Conservation (phyloP, 495 filamentous ascomycete genomes). For the Chaetomium tenue region DNA sequence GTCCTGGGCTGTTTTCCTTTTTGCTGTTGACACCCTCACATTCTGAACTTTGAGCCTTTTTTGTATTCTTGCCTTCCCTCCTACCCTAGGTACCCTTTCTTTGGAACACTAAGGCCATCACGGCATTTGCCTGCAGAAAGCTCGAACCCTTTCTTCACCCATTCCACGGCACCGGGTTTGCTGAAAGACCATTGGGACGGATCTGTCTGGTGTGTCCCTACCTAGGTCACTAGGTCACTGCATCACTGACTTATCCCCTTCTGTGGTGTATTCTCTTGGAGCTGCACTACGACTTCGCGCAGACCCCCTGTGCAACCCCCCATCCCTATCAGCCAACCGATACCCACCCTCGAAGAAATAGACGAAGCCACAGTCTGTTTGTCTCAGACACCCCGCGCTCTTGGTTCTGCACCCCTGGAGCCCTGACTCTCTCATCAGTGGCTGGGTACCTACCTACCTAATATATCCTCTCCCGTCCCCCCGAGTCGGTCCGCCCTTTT, state of each 20-base stretch:
- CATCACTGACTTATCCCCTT: no score
- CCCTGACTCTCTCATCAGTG: no score
- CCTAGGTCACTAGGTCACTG: no score
- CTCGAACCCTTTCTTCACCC: background rate
- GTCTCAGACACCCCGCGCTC: background rate
- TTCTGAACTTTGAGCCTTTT: no score
- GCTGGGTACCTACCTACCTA: background rate
- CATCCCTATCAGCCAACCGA: background rate
- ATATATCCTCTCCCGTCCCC: background rate
- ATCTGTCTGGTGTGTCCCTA: background rate
- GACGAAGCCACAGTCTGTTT: conserved; percentile 4
- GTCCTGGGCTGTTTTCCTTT: no score
- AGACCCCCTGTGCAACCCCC: conserved; percentile 1
- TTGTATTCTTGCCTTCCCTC: background rate
- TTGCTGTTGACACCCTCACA: background rate
- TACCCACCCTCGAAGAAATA: background rate
- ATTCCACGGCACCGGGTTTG: background rate
- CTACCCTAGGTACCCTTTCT: background rate
- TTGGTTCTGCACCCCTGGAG: background rate
- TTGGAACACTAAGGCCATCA: background rate
- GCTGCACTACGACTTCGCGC: background rate
- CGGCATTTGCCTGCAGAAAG: background rate
- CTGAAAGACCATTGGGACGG: background rate
- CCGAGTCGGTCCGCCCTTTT: background rate
- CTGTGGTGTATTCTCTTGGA: background rate